Percentiles rank a stretch among this genome's conserved stretches.
These are phyloP conservation scores for Phytophthora pinifolia DNA, from an alignment of 352 stramenopile genomes.

Conservation along the genomic window DNA sequence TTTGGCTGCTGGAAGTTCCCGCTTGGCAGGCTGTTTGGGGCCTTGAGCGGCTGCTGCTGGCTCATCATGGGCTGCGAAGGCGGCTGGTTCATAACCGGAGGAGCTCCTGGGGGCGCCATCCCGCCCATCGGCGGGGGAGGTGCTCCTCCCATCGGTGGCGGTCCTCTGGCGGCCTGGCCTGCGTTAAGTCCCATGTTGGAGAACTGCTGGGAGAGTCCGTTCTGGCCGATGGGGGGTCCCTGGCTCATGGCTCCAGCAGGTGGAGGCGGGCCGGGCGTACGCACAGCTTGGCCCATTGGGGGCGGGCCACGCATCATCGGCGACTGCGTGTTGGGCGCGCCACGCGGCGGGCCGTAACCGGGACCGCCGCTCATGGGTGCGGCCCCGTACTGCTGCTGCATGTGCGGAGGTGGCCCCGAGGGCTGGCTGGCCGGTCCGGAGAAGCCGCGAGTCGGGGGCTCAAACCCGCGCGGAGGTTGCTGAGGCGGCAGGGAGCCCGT, in stretches of 20 bases:
- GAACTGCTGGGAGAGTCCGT: conserved; percentile 61
- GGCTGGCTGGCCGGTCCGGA: conserved; percentile 37
- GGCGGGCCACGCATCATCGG: conserved; percentile 31
- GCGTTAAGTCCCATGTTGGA: conserved; percentile 67
- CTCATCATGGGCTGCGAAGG: conserved; percentile 22
- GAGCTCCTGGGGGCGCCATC: conserved; percentile 23
- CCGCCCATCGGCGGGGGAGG: conserved; percentile 42
- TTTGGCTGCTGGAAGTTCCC: conserved; percentile 82
- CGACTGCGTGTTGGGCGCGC: conserved; percentile 19
- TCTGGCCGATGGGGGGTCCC: conserved; percentile 22
- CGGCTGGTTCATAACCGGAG: conserved; percentile 28
- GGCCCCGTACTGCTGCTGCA: conserved; percentile 13
- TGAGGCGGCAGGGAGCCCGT: conserved; percentile 17
- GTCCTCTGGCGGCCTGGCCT: conserved; percentile 22
- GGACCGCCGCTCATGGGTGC: conserved; percentile 37
- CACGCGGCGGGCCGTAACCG: conserved; percentile 20
- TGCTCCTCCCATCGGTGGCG: conserved; percentile 30
- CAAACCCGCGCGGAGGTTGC: conserved; percentile 31
- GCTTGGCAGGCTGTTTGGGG: conserved; percentile 49
- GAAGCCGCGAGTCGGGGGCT: conserved; percentile 25
- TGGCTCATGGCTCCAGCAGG: conserved; percentile 16
- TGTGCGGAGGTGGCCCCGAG: conserved; percentile 24
- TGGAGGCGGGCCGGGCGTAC: conserved; percentile 13
- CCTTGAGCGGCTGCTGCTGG: conserved; percentile 21
- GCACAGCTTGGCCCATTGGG: conserved; percentile 31